These are phyloP conservation scores for Annona squamosa DNA, from an alignment of 164 flowering plant genomes.

Conservation along the genomic window DNA sequence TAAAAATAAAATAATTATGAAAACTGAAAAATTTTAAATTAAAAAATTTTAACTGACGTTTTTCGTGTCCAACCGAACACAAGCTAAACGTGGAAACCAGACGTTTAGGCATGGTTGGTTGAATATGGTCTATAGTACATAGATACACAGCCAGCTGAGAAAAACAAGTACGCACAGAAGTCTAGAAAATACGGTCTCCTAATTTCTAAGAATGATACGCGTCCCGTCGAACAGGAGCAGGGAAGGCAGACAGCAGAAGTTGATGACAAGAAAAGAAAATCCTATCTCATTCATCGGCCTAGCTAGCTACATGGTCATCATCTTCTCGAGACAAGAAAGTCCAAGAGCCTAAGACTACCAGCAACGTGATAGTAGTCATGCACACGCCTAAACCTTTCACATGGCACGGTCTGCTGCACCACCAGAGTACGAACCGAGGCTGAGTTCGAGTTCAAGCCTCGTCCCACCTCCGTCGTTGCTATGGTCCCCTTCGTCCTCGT, in stretches of 20 bases:
- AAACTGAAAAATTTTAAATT: too few relatives aligned
- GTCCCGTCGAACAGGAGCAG: background rate
- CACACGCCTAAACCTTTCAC: background rate
- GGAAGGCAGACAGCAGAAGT: background rate
- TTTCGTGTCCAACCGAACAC: too few relatives aligned
- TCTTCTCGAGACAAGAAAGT: background rate
- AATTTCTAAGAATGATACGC: background rate
- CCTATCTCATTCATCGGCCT: background rate
- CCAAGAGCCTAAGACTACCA: background rate
- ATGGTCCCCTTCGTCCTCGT: background rate
- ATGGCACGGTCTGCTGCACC: background rate
- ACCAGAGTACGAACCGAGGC: conserved; percentile 48
- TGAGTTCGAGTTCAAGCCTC: conserved; percentile 67
- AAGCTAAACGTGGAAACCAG: too few relatives aligned
- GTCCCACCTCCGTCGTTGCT: conserved; percentile 18
- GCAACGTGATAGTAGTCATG: background rate
- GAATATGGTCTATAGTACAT: too few relatives aligned
- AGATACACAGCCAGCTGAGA: too few relatives aligned
- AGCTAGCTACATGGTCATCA: background rate
- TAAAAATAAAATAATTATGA: too few relatives aligned
- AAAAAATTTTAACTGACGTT: too few relatives aligned
- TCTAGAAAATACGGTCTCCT: background rate
- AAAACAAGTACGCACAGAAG: background rate
- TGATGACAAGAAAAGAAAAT: background rate
- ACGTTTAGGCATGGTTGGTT: too few relatives aligned